phyloP scores from a whole-genome alignment of 768 basidiomycete genomes.

The Auriscalpium microsporum region DNA sequence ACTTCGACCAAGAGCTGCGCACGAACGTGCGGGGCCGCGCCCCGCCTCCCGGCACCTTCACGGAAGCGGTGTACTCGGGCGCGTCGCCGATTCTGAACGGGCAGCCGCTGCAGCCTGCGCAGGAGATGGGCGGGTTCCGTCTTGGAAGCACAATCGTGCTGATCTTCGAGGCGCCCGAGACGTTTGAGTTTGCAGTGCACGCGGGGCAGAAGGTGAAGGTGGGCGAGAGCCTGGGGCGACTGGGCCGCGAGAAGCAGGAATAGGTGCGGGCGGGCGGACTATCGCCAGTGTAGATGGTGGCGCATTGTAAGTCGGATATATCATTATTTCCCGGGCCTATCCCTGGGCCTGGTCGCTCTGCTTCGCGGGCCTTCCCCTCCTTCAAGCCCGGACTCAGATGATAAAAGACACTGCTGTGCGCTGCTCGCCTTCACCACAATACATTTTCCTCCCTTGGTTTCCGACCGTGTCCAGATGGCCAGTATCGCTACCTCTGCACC shows the following conservation, averaged over 20 bases:
- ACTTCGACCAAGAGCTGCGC: slow-evolving; percentile 87
- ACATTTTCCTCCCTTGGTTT: too few species aligned
- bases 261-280: neutral
- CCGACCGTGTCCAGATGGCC: too few species aligned
- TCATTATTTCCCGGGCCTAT: neutral
- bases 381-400: too few species aligned
- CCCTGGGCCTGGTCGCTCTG: too few species aligned
- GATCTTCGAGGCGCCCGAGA: slow-evolving; percentile 87
- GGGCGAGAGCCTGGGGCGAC: slow-evolving; percentile 71
- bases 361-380: too few species aligned
- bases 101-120: slow-evolving; percentile 77
- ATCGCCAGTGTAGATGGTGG: neutral
- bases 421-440: too few species aligned
- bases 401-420: too few species aligned
- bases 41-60: slow-evolving; percentile 78
- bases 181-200: slow-evolving; percentile 70
- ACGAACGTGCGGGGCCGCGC: slow-evolving; percentile 75
- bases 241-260: slow-evolving; percentile 24
- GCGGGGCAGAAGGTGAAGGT: slow-evolving; percentile 83
- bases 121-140: slow-evolving; percentile 97
- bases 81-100: slow-evolving; percentile 81
- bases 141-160: slow-evolving; percentile 96
- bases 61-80: slow-evolving; percentile 83
- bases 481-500: too few species aligned
- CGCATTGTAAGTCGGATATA: neutral